A percentile compares a stretch with the other conserved stretches of the same genome.
phyloP scores from a whole-genome alignment of 768 basidiomycete species.

The Kwoniella sp. region DNA sequence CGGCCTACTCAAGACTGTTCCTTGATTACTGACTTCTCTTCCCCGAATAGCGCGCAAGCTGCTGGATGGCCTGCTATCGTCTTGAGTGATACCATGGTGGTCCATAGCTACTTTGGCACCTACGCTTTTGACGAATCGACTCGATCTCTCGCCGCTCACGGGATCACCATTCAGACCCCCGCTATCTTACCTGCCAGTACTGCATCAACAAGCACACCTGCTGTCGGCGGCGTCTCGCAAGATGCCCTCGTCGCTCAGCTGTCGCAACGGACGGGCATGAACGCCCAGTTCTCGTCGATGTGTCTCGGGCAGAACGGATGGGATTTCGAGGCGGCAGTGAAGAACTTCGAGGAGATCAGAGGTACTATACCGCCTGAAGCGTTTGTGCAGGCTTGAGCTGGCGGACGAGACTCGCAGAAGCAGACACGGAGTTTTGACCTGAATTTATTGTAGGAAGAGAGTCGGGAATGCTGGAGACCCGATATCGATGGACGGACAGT shows the following conservation, averaged over 20 bases:
- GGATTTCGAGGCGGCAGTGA: slow-evolving; percentile 75
- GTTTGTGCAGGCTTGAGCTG: slow-evolving; percentile 20
- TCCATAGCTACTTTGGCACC: slow-evolving; percentile 80
- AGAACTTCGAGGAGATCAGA: slow-evolving; percentile 80
- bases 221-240: slow-evolving; percentile 58
- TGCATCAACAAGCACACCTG: slow-evolving; percentile 15
- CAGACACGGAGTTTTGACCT: too few relatives aligned
- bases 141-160: slow-evolving; percentile 54
- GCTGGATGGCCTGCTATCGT: slow-evolving; percentile 89
- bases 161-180: slow-evolving; percentile 46
- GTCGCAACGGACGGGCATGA: slow-evolving; percentile 74
- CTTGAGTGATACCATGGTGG: slow-evolving; percentile 80
- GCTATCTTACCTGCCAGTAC: neutral
- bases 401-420: neutral
- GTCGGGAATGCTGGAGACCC: too few relatives aligned
- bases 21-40: neutral
- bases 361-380: slow-evolving; percentile 55
- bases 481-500: too few relatives aligned
- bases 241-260: slow-evolving; percentile 61
- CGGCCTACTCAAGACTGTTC: neutral
- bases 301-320: slow-evolving; percentile 83
- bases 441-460: too few relatives aligned
- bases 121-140: slow-evolving; percentile 67
- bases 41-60: slow-evolving; percentile 65
- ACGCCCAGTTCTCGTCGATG: slow-evolving; percentile 75